Evolutionary conservation across 345 rosid species (phyloP).

Genomic region (Chamaenerion angustifolium): DNA sequence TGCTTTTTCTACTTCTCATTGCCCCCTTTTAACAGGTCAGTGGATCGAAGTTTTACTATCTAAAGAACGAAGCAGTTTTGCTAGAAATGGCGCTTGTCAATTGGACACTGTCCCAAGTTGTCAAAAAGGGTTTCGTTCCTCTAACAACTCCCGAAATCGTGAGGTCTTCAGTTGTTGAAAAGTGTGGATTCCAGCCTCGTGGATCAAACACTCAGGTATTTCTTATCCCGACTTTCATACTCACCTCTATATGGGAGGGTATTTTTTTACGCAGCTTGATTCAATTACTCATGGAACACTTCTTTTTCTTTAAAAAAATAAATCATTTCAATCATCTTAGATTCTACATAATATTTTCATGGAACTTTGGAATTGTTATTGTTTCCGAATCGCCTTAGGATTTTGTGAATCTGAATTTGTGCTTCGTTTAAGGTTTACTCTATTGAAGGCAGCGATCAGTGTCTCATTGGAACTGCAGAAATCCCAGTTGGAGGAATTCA

Average conservation of each 20-base stretch:
- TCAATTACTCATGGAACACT: too few relatives aligned
- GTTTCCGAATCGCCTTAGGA: too few relatives aligned
- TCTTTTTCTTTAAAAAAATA: too few relatives aligned
- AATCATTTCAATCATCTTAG: too few relatives aligned
- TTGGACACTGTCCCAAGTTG: conserved; percentile 79
- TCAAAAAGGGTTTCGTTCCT: conserved; percentile 74
- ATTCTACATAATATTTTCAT: too few relatives aligned
- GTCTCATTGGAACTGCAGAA: conserved; percentile 96
- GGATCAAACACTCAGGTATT: conserved; percentile 89
- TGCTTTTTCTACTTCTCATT: not conserved
- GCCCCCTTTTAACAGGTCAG: conserved; percentile 41
- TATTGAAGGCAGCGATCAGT: conserved; percentile 68
- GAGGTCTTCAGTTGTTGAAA: conserved; percentile 80
- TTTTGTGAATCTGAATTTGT: too few relatives aligned
- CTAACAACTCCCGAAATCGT: conserved; percentile 82
- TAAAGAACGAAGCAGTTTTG: conserved; percentile 88
- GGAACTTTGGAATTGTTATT: too few relatives aligned
- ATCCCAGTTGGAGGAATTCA: conserved; percentile 93
- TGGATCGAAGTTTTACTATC: conserved; percentile 89
- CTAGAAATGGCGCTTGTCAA: conserved; percentile 83
- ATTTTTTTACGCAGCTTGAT: too few relatives aligned
- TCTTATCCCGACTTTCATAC: not conserved
- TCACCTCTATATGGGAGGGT: too few relatives aligned
- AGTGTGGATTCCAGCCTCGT: conserved; percentile 98
- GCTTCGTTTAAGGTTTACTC: conserved; percentile 53